These are phyloP conservation scores for Mycena metata DNA, from an alignment of 768 basidiomycete species.

Conservation along the genomic window DNA sequence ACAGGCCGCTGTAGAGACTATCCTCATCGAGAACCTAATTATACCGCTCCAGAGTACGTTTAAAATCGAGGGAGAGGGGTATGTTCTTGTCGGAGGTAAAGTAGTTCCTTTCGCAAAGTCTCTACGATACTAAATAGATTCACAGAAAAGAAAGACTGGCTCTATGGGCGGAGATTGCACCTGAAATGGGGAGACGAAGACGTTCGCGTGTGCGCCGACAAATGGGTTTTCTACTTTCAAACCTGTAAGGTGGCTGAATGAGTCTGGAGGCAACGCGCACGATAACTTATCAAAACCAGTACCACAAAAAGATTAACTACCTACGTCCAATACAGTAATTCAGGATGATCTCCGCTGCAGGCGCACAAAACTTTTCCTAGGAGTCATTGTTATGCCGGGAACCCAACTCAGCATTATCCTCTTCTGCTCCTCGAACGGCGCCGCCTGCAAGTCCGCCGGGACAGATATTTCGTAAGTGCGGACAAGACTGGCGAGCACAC, in stretches of 20 bases:
- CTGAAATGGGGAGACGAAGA: slow-evolving; percentile 32
- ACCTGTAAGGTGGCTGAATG: not conserved
- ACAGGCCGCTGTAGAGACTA: slow-evolving; percentile 25
- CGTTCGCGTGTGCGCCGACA: slow-evolving; percentile 18
- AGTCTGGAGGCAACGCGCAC: too few species aligned
- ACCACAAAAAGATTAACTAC: not conserved
- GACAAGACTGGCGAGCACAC: slow-evolving; percentile 59
- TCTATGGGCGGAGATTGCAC: slow-evolving; percentile 22
- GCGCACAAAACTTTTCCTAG: slow-evolving; percentile 39
- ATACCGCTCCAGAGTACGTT: slow-evolving; percentile 15
- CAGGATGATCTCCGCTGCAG: slow-evolving; percentile 2
- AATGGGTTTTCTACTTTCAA: slow-evolving; percentile 36
- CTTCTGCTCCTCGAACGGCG: slow-evolving; percentile 50
- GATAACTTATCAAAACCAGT: not conserved
- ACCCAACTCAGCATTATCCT: slow-evolving; percentile 51
- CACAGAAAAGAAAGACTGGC: slow-evolving; percentile 33
- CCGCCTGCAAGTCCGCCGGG: slow-evolving; percentile 50
- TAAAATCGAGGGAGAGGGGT: slow-evolving; percentile 33
- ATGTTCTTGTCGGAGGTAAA: slow-evolving; percentile 27
- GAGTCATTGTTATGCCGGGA: slow-evolving; percentile 52
- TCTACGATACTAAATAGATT: not conserved
- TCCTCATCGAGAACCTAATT: slow-evolving; percentile 26
- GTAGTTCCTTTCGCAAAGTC: not conserved
- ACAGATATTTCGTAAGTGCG: slow-evolving; percentile 57
- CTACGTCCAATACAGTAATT: not conserved